A percentile compares a stretch with the other conserved stretches of the same genome.
These are phyloP conservation scores for Ophiostoma sp. DNA, from an alignment of 2,329 filamentous ascomycete genomes.

Conservation along the genomic window DNA sequence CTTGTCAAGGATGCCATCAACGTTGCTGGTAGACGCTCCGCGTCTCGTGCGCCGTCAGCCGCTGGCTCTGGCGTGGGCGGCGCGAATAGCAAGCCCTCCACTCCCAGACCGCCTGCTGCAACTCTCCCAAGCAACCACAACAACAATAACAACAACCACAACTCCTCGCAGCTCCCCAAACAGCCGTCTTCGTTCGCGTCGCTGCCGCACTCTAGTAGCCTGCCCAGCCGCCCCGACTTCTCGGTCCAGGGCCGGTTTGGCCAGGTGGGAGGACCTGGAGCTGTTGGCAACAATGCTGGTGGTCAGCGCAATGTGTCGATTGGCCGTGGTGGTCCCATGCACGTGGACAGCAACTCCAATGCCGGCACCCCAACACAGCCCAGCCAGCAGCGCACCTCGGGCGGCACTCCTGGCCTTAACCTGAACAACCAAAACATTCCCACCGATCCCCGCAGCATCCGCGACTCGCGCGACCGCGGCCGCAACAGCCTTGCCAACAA, in stretches of 20 bases:
- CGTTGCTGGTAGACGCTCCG: conserved; percentile 26
- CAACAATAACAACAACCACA: not conserved
- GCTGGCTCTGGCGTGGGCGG: not conserved
- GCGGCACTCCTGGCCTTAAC: not conserved
- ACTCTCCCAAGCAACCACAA: conserved; percentile 24
- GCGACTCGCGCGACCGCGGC: conserved; percentile 16
- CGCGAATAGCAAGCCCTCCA: conserved; percentile 29
- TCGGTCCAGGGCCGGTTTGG: conserved; percentile 25
- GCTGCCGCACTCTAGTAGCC: conserved; percentile 29
- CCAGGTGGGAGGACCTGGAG: not conserved
- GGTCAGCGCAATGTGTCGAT: not conserved
- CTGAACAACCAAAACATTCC: not conserved
- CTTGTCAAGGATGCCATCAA: conserved; percentile 49
- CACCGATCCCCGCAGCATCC: conserved; percentile 13
- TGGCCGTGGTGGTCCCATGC: too few species aligned
- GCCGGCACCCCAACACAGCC: not conserved
- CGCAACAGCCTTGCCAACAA: not conserved
- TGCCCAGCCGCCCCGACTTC: conserved; percentile 32
- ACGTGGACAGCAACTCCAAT: too few species aligned
- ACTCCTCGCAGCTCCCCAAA: conserved; percentile 20
- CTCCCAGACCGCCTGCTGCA: conserved; percentile 28
- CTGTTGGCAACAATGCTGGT: not conserved
- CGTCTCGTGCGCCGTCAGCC: conserved; percentile 11
- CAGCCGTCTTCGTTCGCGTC: conserved; percentile 35
- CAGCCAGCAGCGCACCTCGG: not conserved